Conservation (phyloP, 2,329 filamentous ascomycete genomes). For the Cladosporium phlei region DNA sequence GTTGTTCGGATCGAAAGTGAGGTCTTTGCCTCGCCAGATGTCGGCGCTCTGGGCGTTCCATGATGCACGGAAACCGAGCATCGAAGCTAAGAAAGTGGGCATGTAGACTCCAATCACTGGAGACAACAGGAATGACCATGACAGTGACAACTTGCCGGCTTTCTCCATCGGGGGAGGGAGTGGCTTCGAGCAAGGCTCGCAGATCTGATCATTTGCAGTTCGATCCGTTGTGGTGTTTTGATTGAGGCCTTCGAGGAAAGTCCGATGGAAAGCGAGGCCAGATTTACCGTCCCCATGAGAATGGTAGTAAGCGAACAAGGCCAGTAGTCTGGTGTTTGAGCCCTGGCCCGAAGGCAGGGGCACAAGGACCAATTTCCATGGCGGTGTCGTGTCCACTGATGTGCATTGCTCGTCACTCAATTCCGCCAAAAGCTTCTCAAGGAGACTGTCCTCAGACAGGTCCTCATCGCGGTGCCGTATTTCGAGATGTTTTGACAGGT, state of each 20-base stretch:
- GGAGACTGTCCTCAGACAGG: constrained; percentile 14
- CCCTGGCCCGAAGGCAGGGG: constrained; percentile 14
- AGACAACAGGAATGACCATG: constrained; percentile 41
- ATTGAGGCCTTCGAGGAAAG: constrained; percentile 33
- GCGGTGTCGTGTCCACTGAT: constrained; percentile 29
- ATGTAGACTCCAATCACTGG: constrained; percentile 33
- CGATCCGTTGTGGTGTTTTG: background rate
- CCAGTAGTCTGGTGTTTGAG: constrained; percentile 10
- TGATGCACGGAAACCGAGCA: constrained; percentile 3
- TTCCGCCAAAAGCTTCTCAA: constrained; percentile 27
- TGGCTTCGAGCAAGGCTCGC: constrained; percentile 10
- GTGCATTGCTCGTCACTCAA: constrained; percentile 35
- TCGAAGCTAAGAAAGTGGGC: background rate
- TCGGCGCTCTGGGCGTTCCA: background rate
- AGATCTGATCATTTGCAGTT: background rate
- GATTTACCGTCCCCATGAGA: constrained; percentile 42
- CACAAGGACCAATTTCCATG: constrained; percentile 42
- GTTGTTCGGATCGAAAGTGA: constrained; percentile 1
- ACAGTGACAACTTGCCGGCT: constrained; percentile 37
- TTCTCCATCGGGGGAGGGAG: constrained; percentile 38
- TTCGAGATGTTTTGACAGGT: constrained; percentile 39
- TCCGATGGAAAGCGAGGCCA: constrained; percentile 40
- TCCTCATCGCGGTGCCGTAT: constrained; percentile 21
- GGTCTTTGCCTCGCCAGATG: constrained; percentile 6
- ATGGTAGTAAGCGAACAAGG: constrained; percentile 43